Conservation (phyloP, 2,329 filamentous ascomycete genomes). For the Sphaceloma murrayae region DNA sequence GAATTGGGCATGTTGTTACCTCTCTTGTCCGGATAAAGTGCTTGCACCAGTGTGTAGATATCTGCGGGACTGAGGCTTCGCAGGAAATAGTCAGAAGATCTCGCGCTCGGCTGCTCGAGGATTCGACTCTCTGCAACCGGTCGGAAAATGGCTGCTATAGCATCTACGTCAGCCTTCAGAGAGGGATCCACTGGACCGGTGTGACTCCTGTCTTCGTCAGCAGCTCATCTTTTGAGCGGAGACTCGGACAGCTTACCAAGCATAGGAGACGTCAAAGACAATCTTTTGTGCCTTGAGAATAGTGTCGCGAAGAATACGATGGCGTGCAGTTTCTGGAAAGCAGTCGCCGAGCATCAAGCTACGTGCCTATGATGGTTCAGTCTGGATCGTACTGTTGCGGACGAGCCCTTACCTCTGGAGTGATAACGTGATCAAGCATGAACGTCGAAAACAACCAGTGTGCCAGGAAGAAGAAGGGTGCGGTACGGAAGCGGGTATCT, state of each 20-base stretch:
- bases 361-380: conserved; percentile 41
- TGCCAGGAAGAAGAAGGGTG: conserved; percentile 73
- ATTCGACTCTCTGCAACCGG: conserved; percentile 24
- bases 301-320: conserved; percentile 63
- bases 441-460: conserved; percentile 91
- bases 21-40: conserved; percentile 67
- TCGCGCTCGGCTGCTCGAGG: background rate
- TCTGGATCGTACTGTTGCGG: no score
- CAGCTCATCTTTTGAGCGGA: no score
- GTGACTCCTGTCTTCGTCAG: conserved; percentile 48
- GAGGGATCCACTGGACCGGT: conserved; percentile 53
- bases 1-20: conserved; percentile 51
- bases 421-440: conserved; percentile 70
- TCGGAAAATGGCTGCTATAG: conserved; percentile 55
- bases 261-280: conserved; percentile 64
- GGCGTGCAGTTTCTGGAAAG: conserved; percentile 80
- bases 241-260: conserved; percentile 60
- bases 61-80: conserved; percentile 59
- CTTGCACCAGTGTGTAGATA: conserved; percentile 68
- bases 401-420: conserved; percentile 69
- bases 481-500: conserved; percentile 58
- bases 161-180: conserved; percentile 61
- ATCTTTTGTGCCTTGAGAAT: conserved; percentile 70
- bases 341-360: conserved; percentile 75
- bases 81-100: conserved; percentile 8